These are phyloP conservation scores for Tricholoma sp. DNA, from an alignment of 768 basidiomycete species.

Conservation along the genomic window DNA sequence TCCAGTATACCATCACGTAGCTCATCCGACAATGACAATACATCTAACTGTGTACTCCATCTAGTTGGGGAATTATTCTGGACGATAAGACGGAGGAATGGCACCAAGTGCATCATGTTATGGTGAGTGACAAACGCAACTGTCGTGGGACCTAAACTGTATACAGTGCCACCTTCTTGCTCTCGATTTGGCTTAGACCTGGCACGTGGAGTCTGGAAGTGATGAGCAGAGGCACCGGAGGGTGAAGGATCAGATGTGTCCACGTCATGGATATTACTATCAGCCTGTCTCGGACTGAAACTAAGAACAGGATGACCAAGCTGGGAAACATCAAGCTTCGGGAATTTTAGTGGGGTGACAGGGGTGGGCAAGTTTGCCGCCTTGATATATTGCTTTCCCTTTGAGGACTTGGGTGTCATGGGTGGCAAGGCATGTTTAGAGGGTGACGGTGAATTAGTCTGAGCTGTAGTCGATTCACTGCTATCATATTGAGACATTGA, in stretches of 20 bases:
- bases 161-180: not conserved
- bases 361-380: not conserved
- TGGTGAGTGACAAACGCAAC: not conserved
- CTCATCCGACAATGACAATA: not conserved
- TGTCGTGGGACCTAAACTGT: not conserved
- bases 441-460: not conserved
- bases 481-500: no score
- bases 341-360: not conserved
- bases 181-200: not conserved
- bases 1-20: not conserved
- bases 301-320: not conserved
- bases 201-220: not conserved
- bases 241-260: not conserved
- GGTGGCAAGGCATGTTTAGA: not conserved
- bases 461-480: no score
- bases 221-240: not conserved
- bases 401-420: not conserved
- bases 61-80: not conserved
- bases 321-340: not conserved
- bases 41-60: not conserved
- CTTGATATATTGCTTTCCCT: not conserved
- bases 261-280: not conserved
- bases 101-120: not conserved
- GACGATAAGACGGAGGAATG: not conserved
- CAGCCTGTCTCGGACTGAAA: not conserved